These are phyloP conservation scores for Phytophthora tentaculata DNA, from an alignment of 352 stramenopile species.

Conservation along the genomic window DNA sequence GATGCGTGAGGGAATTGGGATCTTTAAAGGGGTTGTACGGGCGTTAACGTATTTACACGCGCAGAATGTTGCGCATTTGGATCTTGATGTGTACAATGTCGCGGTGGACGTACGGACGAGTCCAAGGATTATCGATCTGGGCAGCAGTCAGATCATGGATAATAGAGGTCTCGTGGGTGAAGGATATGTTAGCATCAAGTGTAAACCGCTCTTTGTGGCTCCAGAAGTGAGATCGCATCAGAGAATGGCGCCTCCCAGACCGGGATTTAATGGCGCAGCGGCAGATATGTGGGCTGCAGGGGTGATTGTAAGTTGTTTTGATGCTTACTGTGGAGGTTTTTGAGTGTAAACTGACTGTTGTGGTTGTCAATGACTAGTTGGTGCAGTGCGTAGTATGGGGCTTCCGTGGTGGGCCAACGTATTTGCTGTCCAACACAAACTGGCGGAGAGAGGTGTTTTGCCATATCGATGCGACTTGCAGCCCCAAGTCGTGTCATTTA, in stretches of 20 bases:
- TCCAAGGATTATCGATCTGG: slow-evolving; percentile 81
- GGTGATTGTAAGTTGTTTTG: slow-evolving; percentile 68
- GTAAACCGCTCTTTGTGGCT: slow-evolving; percentile 78
- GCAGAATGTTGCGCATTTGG: slow-evolving; percentile 77
- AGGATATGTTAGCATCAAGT: slow-evolving; percentile 83
- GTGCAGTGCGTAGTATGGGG: slow-evolving; percentile 86
- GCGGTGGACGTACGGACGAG: slow-evolving; percentile 62
- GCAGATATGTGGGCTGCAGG: slow-evolving; percentile 84
- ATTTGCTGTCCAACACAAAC: slow-evolving; percentile 59
- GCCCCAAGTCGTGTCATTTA: slow-evolving; percentile 60
- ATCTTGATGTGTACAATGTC: slow-evolving; percentile 89
- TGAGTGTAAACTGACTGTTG: slow-evolving; percentile 11
- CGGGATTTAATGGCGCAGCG: slow-evolving; percentile 73
- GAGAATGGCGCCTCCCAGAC: slow-evolving; percentile 56
- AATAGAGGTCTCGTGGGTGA: slow-evolving; percentile 60
- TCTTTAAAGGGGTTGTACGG: slow-evolving; percentile 72
- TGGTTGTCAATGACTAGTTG: slow-evolving; percentile 40
- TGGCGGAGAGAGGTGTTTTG: slow-evolving; percentile 79
- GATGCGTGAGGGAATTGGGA: slow-evolving; percentile 73
- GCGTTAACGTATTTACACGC: slow-evolving; percentile 84
- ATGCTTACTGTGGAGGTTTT: not conserved
- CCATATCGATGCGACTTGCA: slow-evolving; percentile 76
- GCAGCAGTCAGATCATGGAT: slow-evolving; percentile 82
- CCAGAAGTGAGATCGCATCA: slow-evolving; percentile 75
- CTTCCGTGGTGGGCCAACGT: slow-evolving; percentile 72